phyloP scores from a whole-genome alignment of 1,139 yeast genomes.

The Saccharomyces pastorianus region DNA sequence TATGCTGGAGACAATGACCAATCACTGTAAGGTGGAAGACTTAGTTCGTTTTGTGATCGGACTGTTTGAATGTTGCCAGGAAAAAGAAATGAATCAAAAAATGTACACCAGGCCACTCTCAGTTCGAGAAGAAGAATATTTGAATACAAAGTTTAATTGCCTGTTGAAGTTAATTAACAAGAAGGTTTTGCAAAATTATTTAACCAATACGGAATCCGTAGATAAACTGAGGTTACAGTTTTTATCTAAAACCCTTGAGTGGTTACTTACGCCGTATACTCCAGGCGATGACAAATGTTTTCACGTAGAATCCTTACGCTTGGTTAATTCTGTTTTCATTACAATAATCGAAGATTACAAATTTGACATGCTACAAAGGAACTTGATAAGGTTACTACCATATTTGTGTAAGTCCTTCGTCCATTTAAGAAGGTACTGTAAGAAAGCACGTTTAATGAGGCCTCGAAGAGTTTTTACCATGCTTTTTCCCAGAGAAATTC shows the following conservation, averaged over 20 bases:
- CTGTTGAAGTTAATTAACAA: constrained; percentile 18
- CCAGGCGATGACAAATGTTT: constrained; percentile 46
- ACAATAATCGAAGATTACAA: constrained; percentile 18
- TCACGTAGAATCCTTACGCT: constrained; percentile 31
- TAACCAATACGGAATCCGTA: constrained; percentile 10
- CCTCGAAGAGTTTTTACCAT: constrained; percentile 57
- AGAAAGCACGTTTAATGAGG: constrained; percentile 44
- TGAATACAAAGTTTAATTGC: constrained; percentile 18
- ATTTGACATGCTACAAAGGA: constrained; percentile 35
- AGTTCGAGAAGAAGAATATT: constrained; percentile 15
- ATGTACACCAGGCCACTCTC: constrained; percentile 5
- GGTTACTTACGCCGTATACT: constrained; percentile 56
- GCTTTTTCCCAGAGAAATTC: constrained; percentile 61
- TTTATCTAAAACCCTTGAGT: constrained; percentile 35
- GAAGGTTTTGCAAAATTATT: constrained; percentile 8
- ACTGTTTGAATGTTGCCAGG: constrained; percentile 12
- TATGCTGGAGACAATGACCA: constrained; percentile 39
- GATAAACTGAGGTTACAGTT: constrained; percentile 13
- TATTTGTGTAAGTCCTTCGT: constrained; percentile 45
- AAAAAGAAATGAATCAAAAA: neutral
- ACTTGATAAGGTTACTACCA: constrained; percentile 46
- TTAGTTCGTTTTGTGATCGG: constrained; percentile 32
- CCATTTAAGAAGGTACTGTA: constrained; percentile 46
- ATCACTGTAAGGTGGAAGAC: constrained; percentile 35
- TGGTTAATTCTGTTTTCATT: constrained; percentile 52